Evolutionary conservation across 352 stramenopile genomes (phyloP), one percentile per base, ranked within the genome.

Genomic region (Globisporangium nagaii): DNA sequence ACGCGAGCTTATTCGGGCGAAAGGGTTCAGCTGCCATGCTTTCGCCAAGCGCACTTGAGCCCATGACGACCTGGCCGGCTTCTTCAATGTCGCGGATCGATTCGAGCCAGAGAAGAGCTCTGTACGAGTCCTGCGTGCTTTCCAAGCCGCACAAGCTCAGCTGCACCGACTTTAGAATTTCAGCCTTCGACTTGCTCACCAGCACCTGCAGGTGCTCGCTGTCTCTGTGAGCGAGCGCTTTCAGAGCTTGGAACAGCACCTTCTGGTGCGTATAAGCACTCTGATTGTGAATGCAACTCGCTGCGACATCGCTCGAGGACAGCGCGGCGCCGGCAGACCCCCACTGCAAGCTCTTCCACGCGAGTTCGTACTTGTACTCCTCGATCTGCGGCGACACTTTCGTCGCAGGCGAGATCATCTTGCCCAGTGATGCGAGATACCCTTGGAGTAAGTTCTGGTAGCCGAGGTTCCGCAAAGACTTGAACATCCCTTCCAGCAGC

Each of bases 331-430:
- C 63, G n/a, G 75, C 49, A 6, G 58, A 60, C 24, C 81, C 67
- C 85, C 85, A 95, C 58, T 93, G 83, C 56, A 90, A 58, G 31
- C 58, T 81, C 44, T 85, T 88, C 85, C 85, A 95, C 1, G 83
- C 81, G 20, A 89, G 58, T 51, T 92, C 73, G 54, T 86, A 95
- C 27, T 81, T 79, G 57, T 88, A 70, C 37, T 90, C 71, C 11
- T 73, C 56, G 10, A 75, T 49, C 59, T 62, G 58, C 12, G 50
- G 20, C 1, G 58, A 62, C 20, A 55, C 41, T 9, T 32, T 24
- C 8, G 24, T 25, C 6, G 17, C 11, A 20, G 56, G n/a, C 20
- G 35, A 9, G 35, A 47, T 43, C 40, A 43, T 50, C 40, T 43
- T 36, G 10, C n/a, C 24, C 20, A 66, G 30, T 5, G 70, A 81